phyloP scores from a whole-genome alignment of 495 filamentous ascomycete genomes.

The Trypethelium eluteriae region DNA sequence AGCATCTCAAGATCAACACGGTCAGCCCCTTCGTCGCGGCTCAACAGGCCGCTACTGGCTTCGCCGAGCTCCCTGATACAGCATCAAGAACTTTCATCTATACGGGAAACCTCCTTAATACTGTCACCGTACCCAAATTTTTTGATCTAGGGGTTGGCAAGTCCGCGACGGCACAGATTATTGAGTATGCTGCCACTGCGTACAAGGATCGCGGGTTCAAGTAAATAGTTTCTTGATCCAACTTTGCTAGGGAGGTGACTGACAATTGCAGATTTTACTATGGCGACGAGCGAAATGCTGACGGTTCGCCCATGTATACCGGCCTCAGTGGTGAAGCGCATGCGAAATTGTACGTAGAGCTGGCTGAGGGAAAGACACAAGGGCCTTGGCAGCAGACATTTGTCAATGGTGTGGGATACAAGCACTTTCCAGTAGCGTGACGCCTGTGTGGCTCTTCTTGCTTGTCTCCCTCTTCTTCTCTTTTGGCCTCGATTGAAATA shows the following conservation, averaged over 20 bases:
- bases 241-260: neutral
- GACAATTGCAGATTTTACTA: slow-evolving; percentile 35
- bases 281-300: slow-evolving; percentile 35
- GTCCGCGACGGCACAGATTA: slow-evolving; percentile 33
- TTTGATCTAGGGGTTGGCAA: slow-evolving; percentile 37
- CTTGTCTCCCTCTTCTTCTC: too few relatives aligned
- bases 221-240: slow-evolving; percentile 26
- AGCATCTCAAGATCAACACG: slow-evolving; percentile 37
- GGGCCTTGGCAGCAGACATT: slow-evolving; percentile 40
- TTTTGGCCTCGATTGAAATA: too few relatives aligned
- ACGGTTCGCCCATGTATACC: slow-evolving; percentile 27
- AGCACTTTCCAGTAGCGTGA: slow-evolving; percentile 4
- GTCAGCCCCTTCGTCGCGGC: slow-evolving; percentile 39
- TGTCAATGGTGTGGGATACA: slow-evolving; percentile 36
- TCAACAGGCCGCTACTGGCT: slow-evolving; percentile 37
- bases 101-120: slow-evolving; percentile 39
- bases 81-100: slow-evolving; percentile 41
- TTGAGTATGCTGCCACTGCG: slow-evolving; percentile 33
- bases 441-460: neutral
- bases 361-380: slow-evolving; percentile 29
- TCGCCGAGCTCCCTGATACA: slow-evolving; percentile 34
- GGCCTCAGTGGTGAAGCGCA: slow-evolving; percentile 34
- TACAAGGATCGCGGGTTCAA: slow-evolving; percentile 33
- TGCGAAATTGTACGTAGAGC: slow-evolving; percentile 35
- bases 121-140: slow-evolving; percentile 26